These are phyloP conservation scores for Arthrobotrys sphaeroides DNA, from an alignment of 2,329 filamentous ascomycete genomes.

Conservation along the genomic window DNA sequence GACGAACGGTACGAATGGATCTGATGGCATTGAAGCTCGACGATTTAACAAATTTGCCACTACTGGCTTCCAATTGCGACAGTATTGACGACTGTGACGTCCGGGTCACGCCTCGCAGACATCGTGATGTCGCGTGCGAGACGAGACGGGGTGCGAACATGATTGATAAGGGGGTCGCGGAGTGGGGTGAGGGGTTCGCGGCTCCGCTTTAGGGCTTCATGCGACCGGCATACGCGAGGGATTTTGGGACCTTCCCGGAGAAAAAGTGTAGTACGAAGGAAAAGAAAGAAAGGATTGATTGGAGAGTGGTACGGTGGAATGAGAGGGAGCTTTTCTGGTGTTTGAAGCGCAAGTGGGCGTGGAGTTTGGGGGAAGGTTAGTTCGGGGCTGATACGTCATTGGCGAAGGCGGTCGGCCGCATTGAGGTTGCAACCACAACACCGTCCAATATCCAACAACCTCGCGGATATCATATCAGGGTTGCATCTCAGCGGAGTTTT, in stretches of 20 bases:
- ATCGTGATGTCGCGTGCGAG: conserved; percentile 46
- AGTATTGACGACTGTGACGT: conserved; percentile 23
- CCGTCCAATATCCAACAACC: conserved; percentile 16
- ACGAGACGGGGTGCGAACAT: conserved; percentile 48
- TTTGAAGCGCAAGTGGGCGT: neutral
- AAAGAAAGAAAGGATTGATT: neutral
- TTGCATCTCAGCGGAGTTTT: neutral
- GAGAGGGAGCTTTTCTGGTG: neutral
- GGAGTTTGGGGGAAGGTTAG: conserved; percentile 6
- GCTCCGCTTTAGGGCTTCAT: conserved; percentile 44
- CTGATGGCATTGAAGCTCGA: conserved; percentile 19
- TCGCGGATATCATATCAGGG: neutral
- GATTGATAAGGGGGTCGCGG: conserved; percentile 32
- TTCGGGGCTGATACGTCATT: conserved; percentile 16
- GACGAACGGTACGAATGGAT: conserved; percentile 25
- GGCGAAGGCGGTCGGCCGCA: neutral
- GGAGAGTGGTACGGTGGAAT: neutral
- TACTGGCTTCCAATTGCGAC: conserved; percentile 25
- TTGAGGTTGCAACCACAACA: conserved; percentile 18
- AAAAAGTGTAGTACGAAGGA: too few species aligned
- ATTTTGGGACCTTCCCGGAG: neutral
- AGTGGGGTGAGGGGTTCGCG: conserved; percentile 38
- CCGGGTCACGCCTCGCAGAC: conserved; percentile 46
- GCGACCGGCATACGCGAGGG: conserved; percentile 32
- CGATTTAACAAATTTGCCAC: conserved; percentile 20